phyloP scores from a whole-genome alignment of 2,329 filamentous ascomycete genomes.

The Microdochium bolleyi region DNA sequence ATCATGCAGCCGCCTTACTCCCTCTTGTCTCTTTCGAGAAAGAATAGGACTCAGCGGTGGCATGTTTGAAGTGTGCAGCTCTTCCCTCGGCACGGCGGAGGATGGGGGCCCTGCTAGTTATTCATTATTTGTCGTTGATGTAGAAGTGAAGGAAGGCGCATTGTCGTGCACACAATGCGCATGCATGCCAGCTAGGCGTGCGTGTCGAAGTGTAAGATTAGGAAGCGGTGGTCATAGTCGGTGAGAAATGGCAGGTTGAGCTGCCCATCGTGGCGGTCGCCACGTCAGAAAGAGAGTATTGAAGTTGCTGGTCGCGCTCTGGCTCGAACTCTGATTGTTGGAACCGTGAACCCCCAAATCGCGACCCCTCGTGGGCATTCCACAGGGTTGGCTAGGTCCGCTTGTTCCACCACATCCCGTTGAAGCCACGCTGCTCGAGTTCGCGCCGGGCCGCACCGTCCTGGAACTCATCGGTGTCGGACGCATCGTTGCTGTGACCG shows the following conservation, averaged over 20 bases:
- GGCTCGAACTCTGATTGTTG: constrained; percentile 8
- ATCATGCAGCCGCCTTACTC: constrained; percentile 25
- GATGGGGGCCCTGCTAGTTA: neutral
- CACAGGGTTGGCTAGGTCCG: constrained; percentile 14
- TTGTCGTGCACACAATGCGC: neutral
- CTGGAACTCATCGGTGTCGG: constrained; percentile 32
- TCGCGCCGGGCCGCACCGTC: constrained; percentile 56
- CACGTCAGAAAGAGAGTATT: constrained; percentile 5
- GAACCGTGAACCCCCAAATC: constrained; percentile 7
- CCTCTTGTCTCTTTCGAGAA: constrained; percentile 9
- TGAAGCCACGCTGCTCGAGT: constrained; percentile 48
- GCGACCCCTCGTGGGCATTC: constrained; percentile 2
- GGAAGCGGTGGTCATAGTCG: constrained; percentile 6
- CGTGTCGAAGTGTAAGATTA: neutral
- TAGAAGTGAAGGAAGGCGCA: constrained; percentile 2
- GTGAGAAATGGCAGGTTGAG: constrained; percentile 25
- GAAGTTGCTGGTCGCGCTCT: neutral
- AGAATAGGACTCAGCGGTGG: neutral
- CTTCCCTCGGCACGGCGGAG: neutral
- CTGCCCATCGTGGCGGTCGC: constrained; percentile 12
- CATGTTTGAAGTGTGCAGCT: neutral
- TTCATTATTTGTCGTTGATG: constrained; percentile 41
- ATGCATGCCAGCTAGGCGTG: neutral
- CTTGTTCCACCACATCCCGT: constrained; percentile 28
- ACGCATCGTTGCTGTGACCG: constrained; percentile 25